Conservation (phyloP, 441 rosid species). For the Gossypium trilobum region DNA sequence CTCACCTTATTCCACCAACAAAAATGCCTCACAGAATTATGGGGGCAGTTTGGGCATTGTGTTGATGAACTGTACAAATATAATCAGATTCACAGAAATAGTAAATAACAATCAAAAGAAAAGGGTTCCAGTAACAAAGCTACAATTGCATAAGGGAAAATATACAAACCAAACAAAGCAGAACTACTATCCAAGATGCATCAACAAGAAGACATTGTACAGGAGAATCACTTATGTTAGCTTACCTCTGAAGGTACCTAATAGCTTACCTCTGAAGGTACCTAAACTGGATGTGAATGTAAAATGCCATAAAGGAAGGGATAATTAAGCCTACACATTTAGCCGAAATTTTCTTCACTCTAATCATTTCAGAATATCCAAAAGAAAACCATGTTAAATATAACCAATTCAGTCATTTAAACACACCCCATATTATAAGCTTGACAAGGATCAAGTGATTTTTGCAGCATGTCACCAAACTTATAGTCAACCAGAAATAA, state of each 20-base stretch:
- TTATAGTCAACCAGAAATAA: background rate
- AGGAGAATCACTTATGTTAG: background rate
- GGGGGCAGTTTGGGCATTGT: constrained; percentile 61
- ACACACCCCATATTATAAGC: background rate
- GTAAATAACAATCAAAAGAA: constrained; percentile 11
- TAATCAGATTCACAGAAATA: constrained; percentile 12
- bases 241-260: background rate
- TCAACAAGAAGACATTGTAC: background rate
- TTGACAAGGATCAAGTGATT: background rate
- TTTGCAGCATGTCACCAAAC: background rate
- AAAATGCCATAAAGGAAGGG: background rate
- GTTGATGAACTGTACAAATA: constrained; percentile 39
- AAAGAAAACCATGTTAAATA: too few species aligned
- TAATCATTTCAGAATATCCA: background rate
- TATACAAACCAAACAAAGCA: background rate
- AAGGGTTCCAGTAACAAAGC: background rate
- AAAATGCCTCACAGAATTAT: constrained; percentile 77
- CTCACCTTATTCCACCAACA: constrained; percentile 99
- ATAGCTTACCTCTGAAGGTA: background rate
- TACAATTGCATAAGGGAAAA: background rate
- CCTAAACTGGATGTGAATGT: background rate
- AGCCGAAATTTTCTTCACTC: background rate
- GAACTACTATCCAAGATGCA: background rate
- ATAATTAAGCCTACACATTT: background rate
- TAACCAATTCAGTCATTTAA: too few species aligned